Base-by-base conservation (phyloP, 495 filamentous ascomycete genomes). In the Ramalina intermedia region DNA sequence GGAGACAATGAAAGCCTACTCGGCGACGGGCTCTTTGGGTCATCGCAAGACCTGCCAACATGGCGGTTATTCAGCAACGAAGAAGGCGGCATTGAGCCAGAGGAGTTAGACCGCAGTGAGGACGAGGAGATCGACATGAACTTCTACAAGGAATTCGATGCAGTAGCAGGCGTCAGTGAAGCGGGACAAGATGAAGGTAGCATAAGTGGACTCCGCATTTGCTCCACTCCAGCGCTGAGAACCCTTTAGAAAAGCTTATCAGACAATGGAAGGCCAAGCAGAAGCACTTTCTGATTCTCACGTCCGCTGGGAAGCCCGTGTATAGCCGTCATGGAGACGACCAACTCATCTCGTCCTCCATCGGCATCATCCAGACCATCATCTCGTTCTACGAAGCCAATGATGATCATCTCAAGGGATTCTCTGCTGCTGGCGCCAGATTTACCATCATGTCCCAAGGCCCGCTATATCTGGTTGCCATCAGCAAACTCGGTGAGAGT, bases 291-390 rank as follows among this genome's bases (percentile, higher is more conserved):
- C 71, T 99, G 55, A 94, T 99, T 57, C 69, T 99, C 0, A 96
- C 93, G 2, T 87, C 86, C 11, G 91, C 93, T 27, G 93, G 93
- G n/a, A 99, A 99, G 61, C 93, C 93, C 4, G 90, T 99, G 36
- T 99, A 87, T 64, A 95, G 86, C 50, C 74, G 93, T 48, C 87
- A 99, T 61, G 93, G 93, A 21, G 87, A 94, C 52, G 75, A 93
- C 52, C 79, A 81, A 17, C 66, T 96, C 35, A 82, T 96, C 55
- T 94, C 87, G 43, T 80, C 81, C 35, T 95, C 90, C 58, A 88
- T 94, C 66, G 93, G 93, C n/a, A 80, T 96, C 14, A 82, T 94
- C 7, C 93, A 96, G 55, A 96, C 93, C 43, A 90, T 96, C 58
- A 93, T 99, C 46, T 95, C 93, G 4, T 96, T 95, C 66, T 96